Evolutionary conservation across 2,329 filamentous ascomycete species (phyloP), one percentile per base, ranked within the genome.

Genomic region (Pyrenochaeta sp.): DNA sequence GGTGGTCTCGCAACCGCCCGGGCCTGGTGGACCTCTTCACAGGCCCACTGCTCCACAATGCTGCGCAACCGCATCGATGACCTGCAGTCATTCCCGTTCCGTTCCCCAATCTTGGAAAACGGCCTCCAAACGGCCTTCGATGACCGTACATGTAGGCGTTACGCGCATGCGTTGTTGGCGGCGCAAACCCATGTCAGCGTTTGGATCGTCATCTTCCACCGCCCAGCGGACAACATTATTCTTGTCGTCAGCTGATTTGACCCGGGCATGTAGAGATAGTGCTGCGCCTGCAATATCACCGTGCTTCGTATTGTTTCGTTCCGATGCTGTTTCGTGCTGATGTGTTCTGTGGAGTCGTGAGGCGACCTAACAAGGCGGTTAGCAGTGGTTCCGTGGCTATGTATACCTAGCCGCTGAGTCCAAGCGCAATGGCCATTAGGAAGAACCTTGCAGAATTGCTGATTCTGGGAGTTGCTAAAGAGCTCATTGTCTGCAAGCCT

Each of bases 341-440:
- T 51, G 32, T 15, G 45, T 27, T 12, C n/a, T 17, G 37, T 31
- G 33, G 35, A 55, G 40, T 36, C 48, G 33, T 21, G 50, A 54
- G 45, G 43, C 45, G 39, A 31, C 33, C 35, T 47, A 39, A 35
- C 36, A 51, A 57, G 43, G 60, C 58, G 52, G 52, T 46, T 55
- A 32, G 46, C 43, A 32, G 32, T 47, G 52, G 40, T 52, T 54
- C 51, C 51, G 58, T 64, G 58, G 58, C 61, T 60, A 60, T 61
- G 57, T 59, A 50, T 49, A 45, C 39, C 49, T 30, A 50, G 32
- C 42, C 51, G 47, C 58, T 44, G 36, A 35, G 21, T 27, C 10
- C 31, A 54, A 48, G 49, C 43, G 40, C 43, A 42, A 39, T 37
- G 35, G 47, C 14, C 18, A 37, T 49, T 35, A 29, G 31, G 39